phyloP scores from a whole-genome alignment of 495 filamentous ascomycete genomes.

The Friedmanniomyces simplex region DNA sequence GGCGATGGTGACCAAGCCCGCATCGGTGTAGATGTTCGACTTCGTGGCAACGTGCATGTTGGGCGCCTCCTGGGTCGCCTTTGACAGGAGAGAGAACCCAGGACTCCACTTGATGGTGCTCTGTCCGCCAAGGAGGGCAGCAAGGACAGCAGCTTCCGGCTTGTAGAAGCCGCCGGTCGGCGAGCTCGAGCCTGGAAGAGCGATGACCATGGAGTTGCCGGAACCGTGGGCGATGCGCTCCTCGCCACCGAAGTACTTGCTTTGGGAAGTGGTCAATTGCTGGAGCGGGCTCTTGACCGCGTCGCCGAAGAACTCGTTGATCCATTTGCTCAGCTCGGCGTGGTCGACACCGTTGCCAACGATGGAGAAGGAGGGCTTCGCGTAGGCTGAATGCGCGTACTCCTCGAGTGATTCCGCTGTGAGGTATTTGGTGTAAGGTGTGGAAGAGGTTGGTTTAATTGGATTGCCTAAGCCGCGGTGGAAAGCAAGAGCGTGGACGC shows the following conservation, averaged over 20 bases:
- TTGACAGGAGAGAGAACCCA: constrained; percentile 80
- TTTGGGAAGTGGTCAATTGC: constrained; percentile 37
- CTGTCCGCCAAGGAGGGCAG: constrained; percentile 80
- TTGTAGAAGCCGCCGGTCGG: constrained; percentile 64
- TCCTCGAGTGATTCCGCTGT: constrained; percentile 55
- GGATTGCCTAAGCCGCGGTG: constrained; percentile 80
- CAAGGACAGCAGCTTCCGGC: constrained; percentile 80
- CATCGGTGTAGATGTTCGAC: constrained; percentile 84
- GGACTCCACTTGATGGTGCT: constrained; percentile 90
- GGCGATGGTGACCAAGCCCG: constrained; percentile 75
- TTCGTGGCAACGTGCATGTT: constrained; percentile 57
- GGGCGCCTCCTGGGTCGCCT: constrained; percentile 56
- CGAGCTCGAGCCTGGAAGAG: constrained; percentile 80
- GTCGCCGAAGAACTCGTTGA: constrained; percentile 72
- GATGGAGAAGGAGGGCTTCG: constrained; percentile 80
- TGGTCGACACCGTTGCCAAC: constrained; percentile 79
- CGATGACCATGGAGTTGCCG: constrained; percentile 73
- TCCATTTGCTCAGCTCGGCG: constrained; percentile 75
- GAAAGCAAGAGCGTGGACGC: constrained; percentile 82
- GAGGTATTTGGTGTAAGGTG: constrained; percentile 66
- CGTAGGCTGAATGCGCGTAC: constrained; percentile 67
- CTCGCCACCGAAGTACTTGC: constrained; percentile 90
- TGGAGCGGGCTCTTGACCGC: constrained; percentile 35
- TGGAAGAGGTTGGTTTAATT: constrained; percentile 56
- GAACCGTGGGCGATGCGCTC: constrained; percentile 66